Percentiles rank a stretch among this genome's conserved stretches.
These are phyloP conservation scores for Leccinum subrobustum DNA, from an alignment of 1,284 basidiomycete genomes.

Conservation along the genomic window DNA sequence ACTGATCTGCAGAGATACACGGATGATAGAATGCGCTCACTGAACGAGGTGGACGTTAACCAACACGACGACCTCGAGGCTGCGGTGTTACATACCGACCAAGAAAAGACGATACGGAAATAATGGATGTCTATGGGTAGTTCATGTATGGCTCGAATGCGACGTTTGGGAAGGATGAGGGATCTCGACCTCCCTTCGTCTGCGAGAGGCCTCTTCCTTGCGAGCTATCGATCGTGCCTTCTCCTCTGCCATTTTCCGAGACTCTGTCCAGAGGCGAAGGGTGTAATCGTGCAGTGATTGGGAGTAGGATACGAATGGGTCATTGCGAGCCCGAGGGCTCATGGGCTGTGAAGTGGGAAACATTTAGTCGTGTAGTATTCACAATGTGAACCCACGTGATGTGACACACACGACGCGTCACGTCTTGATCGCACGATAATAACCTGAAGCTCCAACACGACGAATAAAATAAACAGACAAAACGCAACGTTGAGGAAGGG, in stretches of 20 bases:
- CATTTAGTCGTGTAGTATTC: neutral
- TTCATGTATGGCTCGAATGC: slow-evolving; percentile 17
- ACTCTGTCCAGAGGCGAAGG: slow-evolving; percentile 64
- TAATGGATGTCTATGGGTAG: slow-evolving; percentile 5
- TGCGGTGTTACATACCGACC: slow-evolving; percentile 19
- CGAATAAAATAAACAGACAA: neutral
- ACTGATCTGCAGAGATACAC: slow-evolving; percentile 18
- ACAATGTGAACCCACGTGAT: slow-evolving; percentile 18
- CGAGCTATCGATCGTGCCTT: slow-evolving; percentile 36
- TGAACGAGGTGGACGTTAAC: slow-evolving; percentile 18
- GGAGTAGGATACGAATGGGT: too few species aligned
- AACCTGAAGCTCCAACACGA: neutral
- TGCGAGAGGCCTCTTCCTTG: slow-evolving; percentile 28
- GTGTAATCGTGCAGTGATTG: slow-evolving; percentile 54
- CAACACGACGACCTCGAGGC: slow-evolving; percentile 2
- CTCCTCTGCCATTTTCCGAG: slow-evolving; percentile 58
- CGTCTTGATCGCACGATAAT: neutral
- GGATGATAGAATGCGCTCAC: slow-evolving; percentile 12
- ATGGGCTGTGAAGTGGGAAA: too few species aligned
- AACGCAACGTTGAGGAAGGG: neutral
- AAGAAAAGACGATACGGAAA: neutral
- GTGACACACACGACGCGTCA: slow-evolving; percentile 32
- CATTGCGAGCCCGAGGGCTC: slow-evolving; percentile 28
- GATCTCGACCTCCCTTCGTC: slow-evolving; percentile 22
- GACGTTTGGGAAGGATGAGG: slow-evolving; percentile 4